These are phyloP conservation scores for Cryptococcus jaspeensis DNA, from an alignment of 1,284 basidiomycete genomes.

Conservation along the genomic window DNA sequence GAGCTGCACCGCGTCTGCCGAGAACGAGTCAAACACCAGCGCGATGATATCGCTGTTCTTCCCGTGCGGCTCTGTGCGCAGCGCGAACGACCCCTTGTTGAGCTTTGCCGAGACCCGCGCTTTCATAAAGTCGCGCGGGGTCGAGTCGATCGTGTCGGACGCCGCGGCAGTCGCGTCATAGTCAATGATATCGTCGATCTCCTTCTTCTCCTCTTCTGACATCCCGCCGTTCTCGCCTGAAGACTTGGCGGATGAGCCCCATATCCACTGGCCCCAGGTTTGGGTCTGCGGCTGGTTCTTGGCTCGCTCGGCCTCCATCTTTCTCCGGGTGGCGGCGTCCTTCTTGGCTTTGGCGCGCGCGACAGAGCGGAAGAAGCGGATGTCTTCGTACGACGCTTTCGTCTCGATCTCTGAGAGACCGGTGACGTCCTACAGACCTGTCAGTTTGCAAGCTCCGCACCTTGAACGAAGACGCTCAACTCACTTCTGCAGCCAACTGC, in stretches of 20 bases:
- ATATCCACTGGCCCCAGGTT: slow-evolving; percentile 82
- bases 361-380: slow-evolving; percentile 96
- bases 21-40: slow-evolving; percentile 83
- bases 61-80: slow-evolving; percentile 69
- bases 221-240: slow-evolving; percentile 38
- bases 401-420: slow-evolving; percentile 70
- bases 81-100: slow-evolving; percentile 79
- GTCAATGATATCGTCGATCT: slow-evolving; percentile 91
- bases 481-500: slow-evolving; percentile 57
- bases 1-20: slow-evolving; percentile 80
- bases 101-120: slow-evolving; percentile 74
- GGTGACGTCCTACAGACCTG: slow-evolving; percentile 58
- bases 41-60: slow-evolving; percentile 72
- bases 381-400: slow-evolving; percentile 89
- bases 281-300: slow-evolving; percentile 55
- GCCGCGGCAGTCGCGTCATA: slow-evolving; percentile 79
- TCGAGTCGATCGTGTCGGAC: slow-evolving; percentile 61
- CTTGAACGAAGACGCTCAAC: slow-evolving; percentile 18
- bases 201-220: slow-evolving; percentile 86
- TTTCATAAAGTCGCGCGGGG: slow-evolving; percentile 79
- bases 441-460: slow-evolving; percentile 1
- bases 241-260: slow-evolving; percentile 59
- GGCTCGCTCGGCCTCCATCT: slow-evolving; percentile 66
- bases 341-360: slow-evolving; percentile 85
- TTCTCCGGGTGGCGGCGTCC: slow-evolving; percentile 69